phyloP scores from a whole-genome alignment of 2,329 filamentous ascomycete species.

The Fusarium sp. region DNA sequence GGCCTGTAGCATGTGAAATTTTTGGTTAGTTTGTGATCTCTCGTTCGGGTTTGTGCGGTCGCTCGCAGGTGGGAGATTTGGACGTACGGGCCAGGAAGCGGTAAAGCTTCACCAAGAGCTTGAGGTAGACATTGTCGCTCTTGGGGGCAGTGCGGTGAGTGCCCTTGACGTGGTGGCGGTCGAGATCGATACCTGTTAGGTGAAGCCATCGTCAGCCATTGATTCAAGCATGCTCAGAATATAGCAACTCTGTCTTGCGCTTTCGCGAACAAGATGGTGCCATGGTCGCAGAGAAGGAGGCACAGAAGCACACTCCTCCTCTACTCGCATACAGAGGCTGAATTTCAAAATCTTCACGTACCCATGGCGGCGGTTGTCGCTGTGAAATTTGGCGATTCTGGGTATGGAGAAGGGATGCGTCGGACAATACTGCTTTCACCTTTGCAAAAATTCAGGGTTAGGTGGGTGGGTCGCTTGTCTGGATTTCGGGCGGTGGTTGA shows the following conservation, averaged over 20 bases:
- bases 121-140: slow-evolving; percentile 98
- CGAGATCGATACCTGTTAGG: slow-evolving; percentile 77
- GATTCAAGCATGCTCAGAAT: slow-evolving; percentile 73
- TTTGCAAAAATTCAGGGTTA: slow-evolving; percentile 51
- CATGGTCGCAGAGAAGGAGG: slow-evolving; percentile 48
- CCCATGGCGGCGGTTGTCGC: slow-evolving; percentile 69
- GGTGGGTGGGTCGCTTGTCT: slow-evolving; percentile 21
- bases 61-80: slow-evolving; percentile 46
- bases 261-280: slow-evolving; percentile 50
- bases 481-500: not conserved
- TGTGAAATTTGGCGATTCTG: slow-evolving; percentile 58
- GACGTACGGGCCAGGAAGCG: slow-evolving; percentile 93
- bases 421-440: slow-evolving; percentile 42
- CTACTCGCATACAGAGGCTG: slow-evolving; percentile 67
- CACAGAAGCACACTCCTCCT: slow-evolving; percentile 41
- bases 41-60: slow-evolving; percentile 4
- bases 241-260: slow-evolving; percentile 49
- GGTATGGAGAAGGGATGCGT: slow-evolving; percentile 49
- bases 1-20: slow-evolving; percentile 68
- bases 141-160: slow-evolving; percentile 94
- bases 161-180: slow-evolving; percentile 76
- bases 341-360: slow-evolving; percentile 64
- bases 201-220: slow-evolving; percentile 71
- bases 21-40: slow-evolving; percentile 24
- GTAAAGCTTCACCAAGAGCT: slow-evolving; percentile 98